phyloP scores from a whole-genome alignment of 2,329 filamentous ascomycete genomes.

The Rhynchosporium agropyri region DNA sequence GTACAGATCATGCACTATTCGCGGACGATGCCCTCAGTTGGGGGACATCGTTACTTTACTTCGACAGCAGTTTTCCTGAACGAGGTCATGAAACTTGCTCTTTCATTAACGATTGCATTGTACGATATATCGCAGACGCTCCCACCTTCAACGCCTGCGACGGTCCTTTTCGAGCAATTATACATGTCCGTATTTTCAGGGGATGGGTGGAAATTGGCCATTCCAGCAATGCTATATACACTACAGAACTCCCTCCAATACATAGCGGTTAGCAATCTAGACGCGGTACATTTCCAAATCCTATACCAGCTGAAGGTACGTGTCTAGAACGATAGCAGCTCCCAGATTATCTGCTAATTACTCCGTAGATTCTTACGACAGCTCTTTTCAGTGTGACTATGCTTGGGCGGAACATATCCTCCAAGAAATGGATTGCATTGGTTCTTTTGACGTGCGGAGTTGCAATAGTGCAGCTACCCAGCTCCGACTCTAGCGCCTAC shows the following conservation, averaged over 20 bases:
- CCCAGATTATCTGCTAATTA: conserved; percentile 22
- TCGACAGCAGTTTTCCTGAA: conserved; percentile 94
- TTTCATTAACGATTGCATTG: conserved; percentile 83
- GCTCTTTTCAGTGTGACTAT: conserved; percentile 84
- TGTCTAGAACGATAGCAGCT: background rate
- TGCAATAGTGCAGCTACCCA: conserved; percentile 80
- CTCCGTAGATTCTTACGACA: conserved; percentile 73
- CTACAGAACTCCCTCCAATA: conserved; percentile 94
- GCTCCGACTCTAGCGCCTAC: conserved; percentile 57
- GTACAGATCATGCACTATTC: conserved; percentile 91
- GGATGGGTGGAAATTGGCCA: conserved; percentile 92
- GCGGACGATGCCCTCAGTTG: conserved; percentile 82
- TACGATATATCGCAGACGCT: conserved; percentile 82
- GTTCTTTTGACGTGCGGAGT: conserved; percentile 80
- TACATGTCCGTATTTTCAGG: conserved; percentile 80
- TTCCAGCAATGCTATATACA: conserved; percentile 87
- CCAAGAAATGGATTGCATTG: conserved; percentile 79
- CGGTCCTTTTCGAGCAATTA: conserved; percentile 78
- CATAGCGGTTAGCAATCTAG: conserved; percentile 84
- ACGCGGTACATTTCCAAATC: conserved; percentile 91
- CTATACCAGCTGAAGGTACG: conserved; percentile 86
- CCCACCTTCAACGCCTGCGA: conserved; percentile 77
- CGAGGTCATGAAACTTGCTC: conserved; percentile 85
- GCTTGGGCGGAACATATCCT: conserved; percentile 69
- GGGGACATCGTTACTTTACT: conserved; percentile 86